These are phyloP conservation scores for Tylopilus intermedius DNA, from an alignment of 768 basidiomycete genomes.

Conservation along the genomic window DNA sequence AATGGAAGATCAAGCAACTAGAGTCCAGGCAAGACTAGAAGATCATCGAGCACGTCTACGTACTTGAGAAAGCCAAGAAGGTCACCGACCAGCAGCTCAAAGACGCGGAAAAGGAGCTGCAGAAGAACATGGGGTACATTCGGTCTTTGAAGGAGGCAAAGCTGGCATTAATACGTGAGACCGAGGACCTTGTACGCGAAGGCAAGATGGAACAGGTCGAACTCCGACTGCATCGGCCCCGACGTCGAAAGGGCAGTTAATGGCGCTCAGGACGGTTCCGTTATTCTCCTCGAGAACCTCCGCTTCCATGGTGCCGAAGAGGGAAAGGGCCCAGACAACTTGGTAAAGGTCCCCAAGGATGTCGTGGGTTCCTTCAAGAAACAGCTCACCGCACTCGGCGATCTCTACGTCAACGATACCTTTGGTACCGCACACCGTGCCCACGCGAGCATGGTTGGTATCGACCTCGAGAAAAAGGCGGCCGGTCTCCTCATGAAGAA, in stretches of 20 bases:
- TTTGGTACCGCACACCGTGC: constrained; percentile 98
- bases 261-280: constrained; percentile 51
- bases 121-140: constrained; percentile 69
- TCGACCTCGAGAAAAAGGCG: constrained; percentile 87
- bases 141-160: constrained; percentile 85
- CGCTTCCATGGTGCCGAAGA: constrained; percentile 99
- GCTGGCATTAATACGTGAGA: constrained; percentile 65
- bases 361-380: constrained; percentile 81
- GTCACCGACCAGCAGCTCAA: constrained; percentile 88
- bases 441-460: constrained; percentile 97
- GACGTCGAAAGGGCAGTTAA: constrained; percentile 77
- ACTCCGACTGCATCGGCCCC: constrained; percentile 77
- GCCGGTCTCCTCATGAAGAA: constrained; percentile 98
- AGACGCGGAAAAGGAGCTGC: constrained; percentile 74
- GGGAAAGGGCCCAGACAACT: constrained; percentile 96
- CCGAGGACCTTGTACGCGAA: constrained; percentile 75
- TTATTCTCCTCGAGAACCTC: constrained; percentile 94
- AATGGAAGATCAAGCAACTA: constrained; percentile 83
- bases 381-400: constrained; percentile 84
- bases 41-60: constrained; percentile 97
- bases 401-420: constrained; percentile 97
- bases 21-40: constrained; percentile 91
- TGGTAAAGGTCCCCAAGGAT: constrained; percentile 83
- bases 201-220: constrained; percentile 66
- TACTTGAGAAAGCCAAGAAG: constrained; percentile 91